These are phyloP conservation scores for Aspergillus sp. DNA, from an alignment of 2,329 filamentous ascomycete genomes.

Conservation along the genomic window DNA sequence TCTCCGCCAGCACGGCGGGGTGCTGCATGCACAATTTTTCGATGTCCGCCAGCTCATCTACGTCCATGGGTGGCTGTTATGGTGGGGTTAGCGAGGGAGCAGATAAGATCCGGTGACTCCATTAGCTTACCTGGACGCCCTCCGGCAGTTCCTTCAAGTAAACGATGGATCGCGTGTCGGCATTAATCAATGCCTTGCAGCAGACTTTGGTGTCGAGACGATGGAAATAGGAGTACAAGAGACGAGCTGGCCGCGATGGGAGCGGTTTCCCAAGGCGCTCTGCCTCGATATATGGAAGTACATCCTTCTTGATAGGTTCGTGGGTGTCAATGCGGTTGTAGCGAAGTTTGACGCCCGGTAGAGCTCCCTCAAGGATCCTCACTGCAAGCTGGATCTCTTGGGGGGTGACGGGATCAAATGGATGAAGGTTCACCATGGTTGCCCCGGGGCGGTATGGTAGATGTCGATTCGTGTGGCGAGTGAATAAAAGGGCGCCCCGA, in stretches of 20 bases:
- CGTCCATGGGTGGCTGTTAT: conserved; percentile 57
- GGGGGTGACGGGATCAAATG: conserved; percentile 38
- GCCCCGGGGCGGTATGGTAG: conserved; percentile 4
- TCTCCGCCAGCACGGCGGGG: conserved; percentile 54
- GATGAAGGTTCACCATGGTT: conserved; percentile 22
- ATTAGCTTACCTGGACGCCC: conserved; percentile 40
- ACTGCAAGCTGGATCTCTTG: conserved; percentile 36
- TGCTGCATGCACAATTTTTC: conserved; percentile 56
- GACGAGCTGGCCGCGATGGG: conserved; percentile 50
- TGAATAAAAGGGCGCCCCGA: too few species aligned
- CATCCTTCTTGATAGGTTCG: conserved; percentile 60
- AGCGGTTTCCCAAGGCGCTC: conserved; percentile 54
- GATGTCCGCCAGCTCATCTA: conserved; percentile 58
- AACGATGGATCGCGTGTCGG: conserved; percentile 32
- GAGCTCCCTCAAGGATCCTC: conserved; percentile 33
- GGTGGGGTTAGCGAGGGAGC: conserved; percentile 48
- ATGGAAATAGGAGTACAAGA: conserved; percentile 53
- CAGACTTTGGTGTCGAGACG: conserved; percentile 41
- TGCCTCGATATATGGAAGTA: conserved; percentile 60
- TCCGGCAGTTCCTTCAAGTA: conserved; percentile 45
- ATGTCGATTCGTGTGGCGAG: conserved; percentile 7
- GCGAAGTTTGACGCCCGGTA: conserved; percentile 36
- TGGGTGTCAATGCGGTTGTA: conserved; percentile 67
- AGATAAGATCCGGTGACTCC: not conserved
- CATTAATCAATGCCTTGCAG: conserved; percentile 40